A percentile compares a stretch with the other conserved stretches of the same genome.
Conservation (phyloP, 768 basidiomycete genomes). For the Boletus patriciae region DNA sequence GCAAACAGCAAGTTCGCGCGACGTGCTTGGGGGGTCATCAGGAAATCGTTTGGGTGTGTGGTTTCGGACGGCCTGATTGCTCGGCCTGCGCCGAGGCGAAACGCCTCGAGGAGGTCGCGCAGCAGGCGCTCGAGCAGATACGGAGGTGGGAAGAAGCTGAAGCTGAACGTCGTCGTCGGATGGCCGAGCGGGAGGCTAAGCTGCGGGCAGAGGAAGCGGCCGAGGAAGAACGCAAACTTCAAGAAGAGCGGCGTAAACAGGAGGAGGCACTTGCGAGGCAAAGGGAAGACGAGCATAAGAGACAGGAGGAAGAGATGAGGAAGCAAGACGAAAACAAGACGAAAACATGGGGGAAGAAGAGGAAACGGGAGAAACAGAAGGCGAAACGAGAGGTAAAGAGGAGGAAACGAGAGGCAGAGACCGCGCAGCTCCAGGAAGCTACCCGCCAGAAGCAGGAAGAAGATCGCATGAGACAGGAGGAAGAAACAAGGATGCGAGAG, state of each 20-base stretch:
- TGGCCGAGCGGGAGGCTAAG: conserved; percentile 45
- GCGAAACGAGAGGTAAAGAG: conserved; percentile 2
- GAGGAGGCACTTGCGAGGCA: conserved; percentile 38
- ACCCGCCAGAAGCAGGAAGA: no score
- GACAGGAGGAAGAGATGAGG: background rate
- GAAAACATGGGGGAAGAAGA: no score
- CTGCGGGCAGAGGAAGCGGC: conserved; percentile 22
- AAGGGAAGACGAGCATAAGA: background rate
- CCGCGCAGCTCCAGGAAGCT: conserved; percentile 3
- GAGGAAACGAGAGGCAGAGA: conserved; percentile 43
- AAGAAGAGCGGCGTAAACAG: conserved; percentile 31
- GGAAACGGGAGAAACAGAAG: no score
- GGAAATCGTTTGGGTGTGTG: conserved; percentile 41
- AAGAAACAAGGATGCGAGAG: background rate
- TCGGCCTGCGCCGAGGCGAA: conserved; percentile 41
- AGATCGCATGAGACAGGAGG: background rate
- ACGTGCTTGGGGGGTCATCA: conserved; percentile 49
- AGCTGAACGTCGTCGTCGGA: conserved; percentile 36
- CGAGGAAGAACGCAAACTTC: background rate
- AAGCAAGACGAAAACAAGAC: background rate
- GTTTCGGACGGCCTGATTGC: conserved; percentile 40
- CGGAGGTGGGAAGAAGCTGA: conserved; percentile 45
- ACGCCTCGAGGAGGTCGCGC: conserved; percentile 38
- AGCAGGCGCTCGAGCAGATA: conserved; percentile 39
- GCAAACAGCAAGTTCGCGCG: conserved; percentile 36